phyloP scores from a whole-genome alignment of 169 alveolate species.

The Eimeria acervulina region DNA sequence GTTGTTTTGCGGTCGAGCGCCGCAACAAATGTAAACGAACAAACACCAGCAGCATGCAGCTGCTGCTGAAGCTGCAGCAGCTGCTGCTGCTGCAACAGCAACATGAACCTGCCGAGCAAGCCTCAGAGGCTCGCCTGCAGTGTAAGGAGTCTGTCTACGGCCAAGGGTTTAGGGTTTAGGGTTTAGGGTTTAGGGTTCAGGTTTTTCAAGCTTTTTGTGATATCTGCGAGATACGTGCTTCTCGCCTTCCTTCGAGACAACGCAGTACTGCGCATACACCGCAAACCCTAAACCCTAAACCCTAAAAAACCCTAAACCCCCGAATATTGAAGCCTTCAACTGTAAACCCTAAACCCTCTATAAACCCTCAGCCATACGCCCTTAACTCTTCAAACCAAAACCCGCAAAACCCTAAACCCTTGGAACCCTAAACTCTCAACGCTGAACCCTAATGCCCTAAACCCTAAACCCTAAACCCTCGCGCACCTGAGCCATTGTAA shows the following conservation, averaged over 20 bases:
- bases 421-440: not conserved
- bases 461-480: slow-evolving; percentile 59
- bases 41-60: too few species aligned
- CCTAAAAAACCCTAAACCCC: slow-evolving; percentile 21
- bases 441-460: slow-evolving; percentile 7
- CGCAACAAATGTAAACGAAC: too few species aligned
- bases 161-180: slow-evolving; percentile 23
- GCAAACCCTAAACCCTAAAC: slow-evolving; percentile 19
- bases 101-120: not conserved
- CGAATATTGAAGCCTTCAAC: too few species aligned
- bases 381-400: not conserved
- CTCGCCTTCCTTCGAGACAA: not conserved
- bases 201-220: not conserved
- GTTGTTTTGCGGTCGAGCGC: not conserved
- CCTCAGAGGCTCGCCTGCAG: not conserved
- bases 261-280: slow-evolving; percentile 26
- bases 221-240: not conserved
- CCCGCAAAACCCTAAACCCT: not conserved
- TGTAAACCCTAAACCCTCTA: not conserved
- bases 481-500: slow-evolving; percentile 75
- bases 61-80: not conserved
- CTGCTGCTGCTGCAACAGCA: slow-evolving; percentile 37
- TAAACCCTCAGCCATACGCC: not conserved
- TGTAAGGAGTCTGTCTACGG: not conserved
- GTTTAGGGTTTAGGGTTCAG: slow-evolving; percentile 34